phyloP scores from a whole-genome alignment of 768 basidiomycete species.

The Infundibulicybe gibba region DNA sequence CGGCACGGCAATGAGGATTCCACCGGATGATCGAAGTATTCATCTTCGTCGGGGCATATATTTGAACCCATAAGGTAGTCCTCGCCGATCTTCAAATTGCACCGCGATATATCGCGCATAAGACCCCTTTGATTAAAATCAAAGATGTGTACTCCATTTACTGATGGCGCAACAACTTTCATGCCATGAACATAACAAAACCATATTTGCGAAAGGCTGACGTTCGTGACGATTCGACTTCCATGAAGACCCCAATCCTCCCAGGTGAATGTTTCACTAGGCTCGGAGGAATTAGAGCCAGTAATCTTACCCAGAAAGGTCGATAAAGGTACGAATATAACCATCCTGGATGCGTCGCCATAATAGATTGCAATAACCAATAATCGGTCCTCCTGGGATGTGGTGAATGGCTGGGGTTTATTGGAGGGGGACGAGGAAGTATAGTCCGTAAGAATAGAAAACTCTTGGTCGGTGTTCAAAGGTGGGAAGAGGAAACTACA shows the following conservation, averaged over 20 bases:
- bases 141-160: neutral
- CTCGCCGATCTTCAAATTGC: too few relatives aligned
- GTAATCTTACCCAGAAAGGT: neutral
- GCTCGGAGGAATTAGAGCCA: neutral
- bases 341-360: neutral
- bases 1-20: conserved; percentile 3
- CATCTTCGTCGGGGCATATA: neutral
- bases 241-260: conserved; percentile 3
- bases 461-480: neutral
- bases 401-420: conserved; percentile 3
- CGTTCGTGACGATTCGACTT: conserved; percentile 1
- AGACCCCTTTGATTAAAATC: conserved; percentile 4
- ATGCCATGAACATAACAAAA: conserved; percentile 10
- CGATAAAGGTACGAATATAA: conserved; percentile 4
- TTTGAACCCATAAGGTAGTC: neutral
- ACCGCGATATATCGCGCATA: neutral
- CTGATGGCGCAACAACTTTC: conserved; percentile 1
- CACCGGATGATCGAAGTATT: neutral
- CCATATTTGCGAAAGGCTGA: conserved; percentile 3
- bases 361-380: conserved; percentile 2
- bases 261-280: conserved; percentile 1
- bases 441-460: conserved; percentile 4
- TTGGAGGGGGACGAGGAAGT: neutral
- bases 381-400: conserved; percentile 4
- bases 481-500: neutral